phyloP scores from a whole-genome alignment of 2,329 filamentous ascomycete species.

The Ramularia endophylla region DNA sequence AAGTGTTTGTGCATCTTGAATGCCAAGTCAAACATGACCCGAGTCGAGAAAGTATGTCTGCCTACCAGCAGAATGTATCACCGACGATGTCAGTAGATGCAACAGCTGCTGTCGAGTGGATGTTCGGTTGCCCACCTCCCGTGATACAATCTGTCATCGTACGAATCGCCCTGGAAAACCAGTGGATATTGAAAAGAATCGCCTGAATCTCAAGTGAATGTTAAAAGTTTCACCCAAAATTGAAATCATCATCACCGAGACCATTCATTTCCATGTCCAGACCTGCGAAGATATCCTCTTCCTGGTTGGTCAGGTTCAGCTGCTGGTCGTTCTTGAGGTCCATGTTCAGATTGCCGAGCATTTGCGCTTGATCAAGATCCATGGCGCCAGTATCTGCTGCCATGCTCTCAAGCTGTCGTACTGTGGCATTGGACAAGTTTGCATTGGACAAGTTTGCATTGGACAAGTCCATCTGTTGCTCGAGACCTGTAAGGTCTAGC shows the following conservation, averaged over 20 bases:
- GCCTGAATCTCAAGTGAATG: too few species aligned
- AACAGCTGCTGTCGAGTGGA: too few species aligned
- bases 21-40: too few species aligned
- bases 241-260: slow-evolving; percentile 30
- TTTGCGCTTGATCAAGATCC: slow-evolving; percentile 17
- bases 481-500: slow-evolving; percentile 18
- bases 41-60: too few species aligned
- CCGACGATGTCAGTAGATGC: too few species aligned
- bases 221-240: slow-evolving; percentile 18
- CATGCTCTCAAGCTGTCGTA: slow-evolving; percentile 21
- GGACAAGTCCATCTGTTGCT: slow-evolving; percentile 12
- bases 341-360: slow-evolving; percentile 8
- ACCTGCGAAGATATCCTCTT: slow-evolving; percentile 40
- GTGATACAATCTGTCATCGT: too few species aligned
- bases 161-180: too few species aligned
- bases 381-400: slow-evolving; percentile 20
- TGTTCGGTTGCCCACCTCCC: too few species aligned
- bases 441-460: slow-evolving; percentile 9
- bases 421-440: slow-evolving; percentile 7
- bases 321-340: slow-evolving; percentile 13
- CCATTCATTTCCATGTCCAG: slow-evolving; percentile 34
- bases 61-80: too few species aligned
- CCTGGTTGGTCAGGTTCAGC: slow-evolving; percentile 22
- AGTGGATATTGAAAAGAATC: too few species aligned
- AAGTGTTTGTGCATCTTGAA: too few species aligned